phyloP scores from a whole-genome alignment of 2,329 filamentous ascomycete genomes.

The Alternaria triticimaculans region DNA sequence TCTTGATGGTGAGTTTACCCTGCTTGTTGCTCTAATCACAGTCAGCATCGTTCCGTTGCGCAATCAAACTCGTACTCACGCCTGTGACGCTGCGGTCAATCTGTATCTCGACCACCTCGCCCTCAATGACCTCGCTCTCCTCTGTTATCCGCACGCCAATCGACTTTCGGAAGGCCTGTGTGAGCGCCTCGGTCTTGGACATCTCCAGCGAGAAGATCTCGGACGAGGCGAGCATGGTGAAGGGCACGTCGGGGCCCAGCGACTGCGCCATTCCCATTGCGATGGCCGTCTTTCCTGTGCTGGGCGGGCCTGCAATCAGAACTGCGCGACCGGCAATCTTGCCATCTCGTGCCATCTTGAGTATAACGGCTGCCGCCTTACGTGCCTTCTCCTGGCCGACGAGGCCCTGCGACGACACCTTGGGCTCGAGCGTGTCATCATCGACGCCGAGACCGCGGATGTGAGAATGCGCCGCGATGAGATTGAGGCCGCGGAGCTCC shows the following conservation, averaged over 20 bases:
- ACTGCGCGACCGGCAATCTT: slow-evolving; percentile 97
- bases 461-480: slow-evolving; percentile 98
- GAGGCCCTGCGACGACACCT: slow-evolving; percentile 84
- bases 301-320: slow-evolving; percentile 91
- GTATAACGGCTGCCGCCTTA: slow-evolving; percentile 92
- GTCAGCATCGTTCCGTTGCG: slow-evolving; percentile 19
- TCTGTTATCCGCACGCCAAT: slow-evolving; percentile 99
- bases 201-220: slow-evolving; percentile 99
- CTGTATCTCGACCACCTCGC: slow-evolving; percentile 98
- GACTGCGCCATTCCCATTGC: slow-evolving; percentile 99
- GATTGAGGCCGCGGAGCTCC: slow-evolving; percentile 93
- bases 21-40: slow-evolving; percentile 79
- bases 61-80: slow-evolving; percentile 46
- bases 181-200: slow-evolving; percentile 98
- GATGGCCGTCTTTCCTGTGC: slow-evolving; percentile 97
- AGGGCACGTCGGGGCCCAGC: slow-evolving; percentile 90
- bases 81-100: slow-evolving; percentile 97
- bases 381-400: slow-evolving; percentile 96
- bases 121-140: slow-evolving; percentile 98
- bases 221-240: slow-evolving; percentile 92
- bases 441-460: slow-evolving; percentile 96
- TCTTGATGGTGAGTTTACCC: slow-evolving; percentile 99
- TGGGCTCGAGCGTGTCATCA: slow-evolving; percentile 85
- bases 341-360: slow-evolving; percentile 98
- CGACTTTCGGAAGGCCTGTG: slow-evolving; percentile 98